These are phyloP conservation scores for Ustilago sp. DNA, from an alignment of 1,284 basidiomycete genomes.

Conservation along the genomic window DNA sequence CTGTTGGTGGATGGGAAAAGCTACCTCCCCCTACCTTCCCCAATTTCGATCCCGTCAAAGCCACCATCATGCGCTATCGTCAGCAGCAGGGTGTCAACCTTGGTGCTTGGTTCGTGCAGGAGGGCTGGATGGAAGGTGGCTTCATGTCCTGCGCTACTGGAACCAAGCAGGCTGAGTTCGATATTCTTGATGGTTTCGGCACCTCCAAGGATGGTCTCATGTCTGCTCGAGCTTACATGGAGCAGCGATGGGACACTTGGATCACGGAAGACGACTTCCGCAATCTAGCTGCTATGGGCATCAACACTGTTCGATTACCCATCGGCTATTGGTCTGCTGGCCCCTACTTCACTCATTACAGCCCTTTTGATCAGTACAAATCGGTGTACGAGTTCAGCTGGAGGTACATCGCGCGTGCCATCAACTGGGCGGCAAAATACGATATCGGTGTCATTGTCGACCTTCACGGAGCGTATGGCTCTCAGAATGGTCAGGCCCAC, in stretches of 20 bases:
- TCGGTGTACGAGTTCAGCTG: conserved; percentile 78
- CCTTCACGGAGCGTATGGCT: conserved; percentile 79
- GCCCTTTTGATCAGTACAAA: conserved; percentile 75
- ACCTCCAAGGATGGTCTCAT: conserved; percentile 73
- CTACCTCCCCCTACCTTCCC: conserved; percentile 58
- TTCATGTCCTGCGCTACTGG: conserved; percentile 77
- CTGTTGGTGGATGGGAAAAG: conserved; percentile 53
- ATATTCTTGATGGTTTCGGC: conserved; percentile 72
- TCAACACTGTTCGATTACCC: conserved; percentile 70
- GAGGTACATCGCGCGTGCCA: conserved; percentile 74
- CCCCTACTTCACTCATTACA: conserved; percentile 71
- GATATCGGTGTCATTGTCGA: conserved; percentile 82
- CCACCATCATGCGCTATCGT: conserved; percentile 66
- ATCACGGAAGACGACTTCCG: conserved; percentile 74
- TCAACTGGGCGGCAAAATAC: conserved; percentile 77
- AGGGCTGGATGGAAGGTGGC: conserved; percentile 82
- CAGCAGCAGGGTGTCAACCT: conserved; percentile 63
- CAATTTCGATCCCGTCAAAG: conserved; percentile 60
- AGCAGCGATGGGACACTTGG: conserved; percentile 83
- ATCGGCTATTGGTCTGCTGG: conserved; percentile 70
- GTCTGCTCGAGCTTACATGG: conserved; percentile 73
- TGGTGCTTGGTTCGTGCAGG: conserved; percentile 75
- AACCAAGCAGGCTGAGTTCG: conserved; percentile 72
- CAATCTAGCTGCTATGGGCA: conserved; percentile 64
- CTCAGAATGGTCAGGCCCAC: conserved; percentile 76